Evolutionary conservation across 2,329 filamentous ascomycete genomes (phyloP), one percentile per base, ranked within the genome.

Genomic region (Colletotrichum paranaense): DNA sequence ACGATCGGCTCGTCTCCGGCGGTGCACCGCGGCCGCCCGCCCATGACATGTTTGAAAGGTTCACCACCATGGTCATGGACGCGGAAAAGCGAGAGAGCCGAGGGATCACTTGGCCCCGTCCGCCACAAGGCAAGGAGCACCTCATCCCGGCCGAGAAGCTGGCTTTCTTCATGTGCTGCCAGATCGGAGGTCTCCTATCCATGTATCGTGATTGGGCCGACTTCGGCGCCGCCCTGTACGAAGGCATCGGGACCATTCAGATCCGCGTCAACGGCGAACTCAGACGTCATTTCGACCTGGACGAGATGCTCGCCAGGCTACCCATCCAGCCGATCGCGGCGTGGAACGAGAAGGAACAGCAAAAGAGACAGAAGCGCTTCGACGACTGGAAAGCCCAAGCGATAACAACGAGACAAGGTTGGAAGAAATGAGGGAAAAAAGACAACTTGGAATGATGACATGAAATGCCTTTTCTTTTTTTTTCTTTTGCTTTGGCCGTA

Each of bases 131-230:
- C n/a, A 55, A 28, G 12, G 60, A 68, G 24, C 59, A 73, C 62
- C 68, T 68, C 42, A 75, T 74, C 46, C 68, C 68, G 14, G 74
- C 73, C 24, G 74, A 75, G 57, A 75, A 74, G 72, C 63, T 75
- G 35, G 74, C 68, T 68, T 75, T 75, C 68, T 75, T 75, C 65
- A 69, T 75, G 59, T 74, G 72, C 56, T 59, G 65, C 53, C 73
- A 68, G 62, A 53, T 75, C n/a, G 68, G 67, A 19, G 67, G 68
- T 22, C 67, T 75, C n/a, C 62, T 75, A 4, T 68, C 72, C 35
- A 68, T 74, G 68, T 68, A 74, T 52, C 60, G 68, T 22, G 69
- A 73, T 60, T 67, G 62, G 73, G 73, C 68, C 62, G 73, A 75
- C 69, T 68, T 73, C 52, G 74, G 74, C 55, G 63, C 55, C 22